These are phyloP conservation scores for Thalassiosira pacifica DNA, from an alignment of 352 stramenopile genomes.

Conservation along the genomic window DNA sequence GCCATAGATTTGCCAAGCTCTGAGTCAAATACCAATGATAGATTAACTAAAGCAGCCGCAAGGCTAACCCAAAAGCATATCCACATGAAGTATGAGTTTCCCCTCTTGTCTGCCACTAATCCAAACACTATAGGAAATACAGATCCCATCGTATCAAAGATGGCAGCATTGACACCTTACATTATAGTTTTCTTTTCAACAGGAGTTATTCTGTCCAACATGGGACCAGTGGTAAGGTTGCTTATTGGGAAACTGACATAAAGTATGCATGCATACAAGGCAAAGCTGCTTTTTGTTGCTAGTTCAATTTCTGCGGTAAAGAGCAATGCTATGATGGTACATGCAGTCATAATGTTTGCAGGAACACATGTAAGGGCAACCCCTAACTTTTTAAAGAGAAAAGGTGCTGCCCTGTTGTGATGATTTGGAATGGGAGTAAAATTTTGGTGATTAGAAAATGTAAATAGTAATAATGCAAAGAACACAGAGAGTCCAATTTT, in stretches of 20 bases:
- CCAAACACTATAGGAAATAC: background rate
- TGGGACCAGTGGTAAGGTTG: background rate
- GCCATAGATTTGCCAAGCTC: background rate
- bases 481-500: background rate
- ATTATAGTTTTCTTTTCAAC: background rate
- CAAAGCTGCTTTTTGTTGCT: background rate
- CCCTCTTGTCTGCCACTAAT: background rate
- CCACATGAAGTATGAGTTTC: background rate
- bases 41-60: background rate
- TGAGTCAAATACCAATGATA: background rate
- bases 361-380: background rate
- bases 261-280: background rate
- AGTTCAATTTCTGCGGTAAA: background rate
- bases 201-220: background rate
- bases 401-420: background rate
- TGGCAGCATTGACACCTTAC: background rate
- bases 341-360: background rate
- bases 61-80: background rate
- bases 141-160: background rate
- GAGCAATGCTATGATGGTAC: background rate
- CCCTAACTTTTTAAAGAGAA: background rate
- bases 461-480: background rate
- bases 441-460: background rate
- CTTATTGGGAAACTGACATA: background rate
- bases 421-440: background rate